Evolutionary conservation across 495 filamentous ascomycete genomes (phyloP).

Genomic region (Hypoxylon crocopeplum): DNA sequence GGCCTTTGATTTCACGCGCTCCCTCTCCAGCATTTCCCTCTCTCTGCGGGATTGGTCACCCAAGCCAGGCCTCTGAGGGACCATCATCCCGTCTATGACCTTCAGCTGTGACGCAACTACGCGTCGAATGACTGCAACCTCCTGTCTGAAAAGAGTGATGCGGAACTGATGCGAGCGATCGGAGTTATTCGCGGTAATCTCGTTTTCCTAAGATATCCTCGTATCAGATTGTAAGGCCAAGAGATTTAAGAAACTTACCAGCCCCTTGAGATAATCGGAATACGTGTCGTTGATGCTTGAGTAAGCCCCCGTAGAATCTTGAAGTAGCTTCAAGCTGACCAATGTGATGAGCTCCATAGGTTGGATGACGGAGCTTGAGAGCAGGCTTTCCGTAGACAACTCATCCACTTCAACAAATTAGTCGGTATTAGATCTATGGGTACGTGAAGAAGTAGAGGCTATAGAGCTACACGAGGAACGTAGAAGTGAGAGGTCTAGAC

Average conservation of each 20-base stretch:
- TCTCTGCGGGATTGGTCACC: constrained; percentile 25
- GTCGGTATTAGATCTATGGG: not conserved
- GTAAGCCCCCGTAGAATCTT: constrained; percentile 37
- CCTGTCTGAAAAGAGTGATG: constrained; percentile 46
- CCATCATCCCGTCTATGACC: constrained; percentile 15
- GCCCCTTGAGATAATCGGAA: constrained; percentile 42
- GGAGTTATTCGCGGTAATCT: constrained; percentile 41
- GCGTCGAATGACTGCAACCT: constrained; percentile 44
- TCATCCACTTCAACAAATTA: constrained; percentile 8
- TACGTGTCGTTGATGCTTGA: constrained; percentile 45
- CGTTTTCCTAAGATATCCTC: constrained; percentile 32
- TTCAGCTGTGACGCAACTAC: constrained; percentile 35
- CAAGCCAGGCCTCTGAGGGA: not conserved
- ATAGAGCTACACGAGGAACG: not conserved
- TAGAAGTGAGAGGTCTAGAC: not conserved
- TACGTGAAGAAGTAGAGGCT: not conserved
- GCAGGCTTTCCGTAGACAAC: constrained; percentile 18
- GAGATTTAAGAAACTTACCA: constrained; percentile 25
- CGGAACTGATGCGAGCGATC: constrained; percentile 47
- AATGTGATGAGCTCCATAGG: constrained; percentile 47
- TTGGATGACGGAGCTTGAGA: constrained; percentile 43
- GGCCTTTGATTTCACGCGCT: constrained; percentile 15
- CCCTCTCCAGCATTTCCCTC: constrained; percentile 30
- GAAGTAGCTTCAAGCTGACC: constrained; percentile 41
- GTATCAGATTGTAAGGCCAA: constrained; percentile 1